Base-by-base conservation (phyloP, 305 asterid genomes). In the Euphrasia arctica region DNA sequence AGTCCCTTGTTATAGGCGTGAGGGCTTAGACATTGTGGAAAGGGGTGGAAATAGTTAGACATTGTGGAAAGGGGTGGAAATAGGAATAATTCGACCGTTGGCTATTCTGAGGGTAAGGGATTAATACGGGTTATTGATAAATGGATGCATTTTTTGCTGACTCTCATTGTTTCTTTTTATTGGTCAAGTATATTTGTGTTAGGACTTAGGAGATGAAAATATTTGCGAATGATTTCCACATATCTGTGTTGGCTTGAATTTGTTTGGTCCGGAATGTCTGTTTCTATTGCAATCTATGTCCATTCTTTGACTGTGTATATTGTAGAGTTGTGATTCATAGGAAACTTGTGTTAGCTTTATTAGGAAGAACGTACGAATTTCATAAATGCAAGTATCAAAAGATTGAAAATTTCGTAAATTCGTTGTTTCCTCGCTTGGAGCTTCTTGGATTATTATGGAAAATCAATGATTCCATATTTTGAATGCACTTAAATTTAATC, bases 1-100 rank as follows among this genome's bases (percentile, higher is more conserved):
- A 75, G 98, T 91, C 72, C 98, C 95, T 72, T 89, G 97, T 79
- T 91, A 91, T 76, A 87, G 87, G 85, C 85, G 80, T 80, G 87
- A 79, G 58, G 71, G 68, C 70, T 18, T 18, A 18, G 22, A 18
- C 22, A 18, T 18, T 18, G 22, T 18, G 22, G 22, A 18, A 70
- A 76, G 70, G 57, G 83, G 77, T 45, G 78, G 72, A 72, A 85
- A 77, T 58, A 67, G 82, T 18, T 18, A 18, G 22, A 18, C 22
- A 18, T 18, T 18, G 22, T 18, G 22, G 22, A 18, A 70, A 76
- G 70, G 57, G 83, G 77, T 45, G 78, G 72, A 72, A 85, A 77
- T 58, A 67, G 82, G 54, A 80, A 85, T 29, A 79, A 69, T 39
- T 8, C 43, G 2, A 39, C 0, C 11, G 43, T 9, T 74, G 83